Conservation (phyloP, 75 land plant species). For the Adiantum capillusveneris region DNA sequence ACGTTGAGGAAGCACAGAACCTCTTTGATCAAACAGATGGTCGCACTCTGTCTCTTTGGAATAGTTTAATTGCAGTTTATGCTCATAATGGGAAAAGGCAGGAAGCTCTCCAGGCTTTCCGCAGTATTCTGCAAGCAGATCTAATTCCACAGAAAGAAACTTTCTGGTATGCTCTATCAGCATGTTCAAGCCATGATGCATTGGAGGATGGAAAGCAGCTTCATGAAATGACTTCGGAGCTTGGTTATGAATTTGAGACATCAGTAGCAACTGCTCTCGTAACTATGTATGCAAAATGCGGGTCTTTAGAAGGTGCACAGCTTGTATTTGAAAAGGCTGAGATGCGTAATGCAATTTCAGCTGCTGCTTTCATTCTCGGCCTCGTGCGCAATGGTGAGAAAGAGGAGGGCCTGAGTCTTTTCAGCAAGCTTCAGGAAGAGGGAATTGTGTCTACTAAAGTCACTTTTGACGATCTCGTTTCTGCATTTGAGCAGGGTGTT, state of each 20-base stretch:
- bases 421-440: background rate
- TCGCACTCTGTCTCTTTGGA: constrained; percentile 16
- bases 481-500: background rate
- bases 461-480: background rate
- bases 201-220: constrained; percentile 5
- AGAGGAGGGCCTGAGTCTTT: background rate
- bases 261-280: background rate
- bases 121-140: constrained; percentile 31
- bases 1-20: constrained; percentile 15
- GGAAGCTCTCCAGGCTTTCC: constrained; percentile 23
- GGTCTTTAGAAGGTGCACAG: background rate
- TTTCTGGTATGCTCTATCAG: constrained; percentile 23
- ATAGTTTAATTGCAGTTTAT: constrained; percentile 22
- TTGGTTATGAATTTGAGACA: background rate
- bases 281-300: background rate
- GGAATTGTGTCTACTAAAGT: background rate
- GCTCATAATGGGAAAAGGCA: constrained; percentile 28
- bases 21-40: constrained; percentile 13
- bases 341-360: background rate
- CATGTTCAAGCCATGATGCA: constrained; percentile 25
- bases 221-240: background rate
- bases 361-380: background rate
- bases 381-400: background rate
- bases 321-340: background rate
- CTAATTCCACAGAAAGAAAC: constrained; percentile 36